Conservation (phyloP, 495 filamentous ascomycete species). For the Daldinia childiae region DNA sequence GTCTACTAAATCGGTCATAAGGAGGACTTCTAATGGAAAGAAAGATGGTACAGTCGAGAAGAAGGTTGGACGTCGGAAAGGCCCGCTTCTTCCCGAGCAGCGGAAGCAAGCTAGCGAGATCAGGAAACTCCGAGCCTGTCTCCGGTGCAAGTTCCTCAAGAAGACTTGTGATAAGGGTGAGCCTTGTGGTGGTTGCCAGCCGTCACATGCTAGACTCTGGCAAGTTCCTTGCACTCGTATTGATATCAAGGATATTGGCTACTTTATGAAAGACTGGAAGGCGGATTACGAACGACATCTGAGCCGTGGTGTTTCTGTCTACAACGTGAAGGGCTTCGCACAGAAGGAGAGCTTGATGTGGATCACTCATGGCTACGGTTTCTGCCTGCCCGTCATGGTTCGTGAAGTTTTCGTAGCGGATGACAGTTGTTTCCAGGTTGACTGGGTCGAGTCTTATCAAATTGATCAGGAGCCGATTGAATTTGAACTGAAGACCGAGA, state of each 20-base stretch:
- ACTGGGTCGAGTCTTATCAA: conserved; percentile 85
- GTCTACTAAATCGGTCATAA: conserved; percentile 79
- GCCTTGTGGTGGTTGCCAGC: conserved; percentile 90
- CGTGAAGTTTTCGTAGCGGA: conserved; percentile 91
- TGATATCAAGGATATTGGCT: conserved; percentile 95
- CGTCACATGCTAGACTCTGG: conserved; percentile 91
- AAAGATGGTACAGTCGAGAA: conserved; percentile 79
- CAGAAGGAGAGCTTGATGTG: conserved; percentile 79
- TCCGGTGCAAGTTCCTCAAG: conserved; percentile 97
- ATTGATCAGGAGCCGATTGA: conserved; percentile 71
- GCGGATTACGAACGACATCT: conserved; percentile 92
- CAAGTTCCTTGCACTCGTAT: conserved; percentile 95
- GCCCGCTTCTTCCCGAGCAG: conserved; percentile 90
- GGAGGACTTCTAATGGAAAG: conserved; percentile 78
- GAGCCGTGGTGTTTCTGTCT: conserved; percentile 83
- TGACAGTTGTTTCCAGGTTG: conserved; percentile 88
- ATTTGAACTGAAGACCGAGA: conserved; percentile 85
- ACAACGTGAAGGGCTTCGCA: conserved; percentile 92
- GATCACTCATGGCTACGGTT: conserved; percentile 90
- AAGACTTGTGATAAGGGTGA: conserved; percentile 97
- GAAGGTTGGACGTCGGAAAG: conserved; percentile 85
- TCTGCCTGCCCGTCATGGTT: conserved; percentile 85
- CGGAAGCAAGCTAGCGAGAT: conserved; percentile 94
- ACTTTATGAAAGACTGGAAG: conserved; percentile 98
- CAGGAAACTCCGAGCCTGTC: conserved; percentile 86